phyloP scores from a whole-genome alignment of 306 rosid genomes.

The Casuarina cunninghamiana region DNA sequence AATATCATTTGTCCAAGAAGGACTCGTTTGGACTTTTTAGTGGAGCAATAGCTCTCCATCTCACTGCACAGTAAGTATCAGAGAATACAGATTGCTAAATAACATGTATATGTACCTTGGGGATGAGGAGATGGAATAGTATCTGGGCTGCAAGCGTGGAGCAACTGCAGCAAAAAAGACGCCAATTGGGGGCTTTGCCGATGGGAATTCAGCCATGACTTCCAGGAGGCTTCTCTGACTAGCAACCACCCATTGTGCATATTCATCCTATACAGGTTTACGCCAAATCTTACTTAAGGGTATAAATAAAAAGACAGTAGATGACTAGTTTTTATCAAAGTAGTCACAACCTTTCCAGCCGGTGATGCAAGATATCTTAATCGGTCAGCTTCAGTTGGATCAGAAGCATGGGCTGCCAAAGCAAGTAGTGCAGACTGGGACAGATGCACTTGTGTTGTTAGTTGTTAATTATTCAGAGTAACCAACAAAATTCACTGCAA shows the following conservation, averaged over 20 bases:
- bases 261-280: conserved; percentile 70
- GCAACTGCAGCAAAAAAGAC: conserved; percentile 91
- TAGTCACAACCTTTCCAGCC: conserved; percentile 77
- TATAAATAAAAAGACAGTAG: conserved; percentile 24
- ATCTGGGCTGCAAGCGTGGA: conserved; percentile 95
- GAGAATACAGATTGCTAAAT: not conserved
- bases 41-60: not conserved
- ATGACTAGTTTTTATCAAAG: conserved; percentile 5
- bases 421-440: conserved; percentile 81
- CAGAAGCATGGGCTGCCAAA: conserved; percentile 86
- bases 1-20: not conserved
- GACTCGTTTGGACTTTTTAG: not conserved
- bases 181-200: conserved; percentile 90
- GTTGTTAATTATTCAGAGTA: conserved; percentile 6
- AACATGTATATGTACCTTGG: conserved; percentile 49
- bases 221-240: conserved; percentile 97
- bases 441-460: conserved; percentile 10
- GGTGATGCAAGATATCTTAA: conserved; percentile 92
- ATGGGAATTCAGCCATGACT: conserved; percentile 85
- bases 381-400: conserved; percentile 85
- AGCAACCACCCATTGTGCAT: conserved; percentile 78
- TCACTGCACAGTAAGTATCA: not conserved
- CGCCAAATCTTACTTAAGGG: conserved; percentile 26
- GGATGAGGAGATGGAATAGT: conserved; percentile 94
- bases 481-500: not conserved